A percentile compares a stretch with the other conserved stretches of the same genome.
These are phyloP conservation scores for Ceratonia siliqua DNA, from an alignment of 306 rosid species.

Conservation along the genomic window DNA sequence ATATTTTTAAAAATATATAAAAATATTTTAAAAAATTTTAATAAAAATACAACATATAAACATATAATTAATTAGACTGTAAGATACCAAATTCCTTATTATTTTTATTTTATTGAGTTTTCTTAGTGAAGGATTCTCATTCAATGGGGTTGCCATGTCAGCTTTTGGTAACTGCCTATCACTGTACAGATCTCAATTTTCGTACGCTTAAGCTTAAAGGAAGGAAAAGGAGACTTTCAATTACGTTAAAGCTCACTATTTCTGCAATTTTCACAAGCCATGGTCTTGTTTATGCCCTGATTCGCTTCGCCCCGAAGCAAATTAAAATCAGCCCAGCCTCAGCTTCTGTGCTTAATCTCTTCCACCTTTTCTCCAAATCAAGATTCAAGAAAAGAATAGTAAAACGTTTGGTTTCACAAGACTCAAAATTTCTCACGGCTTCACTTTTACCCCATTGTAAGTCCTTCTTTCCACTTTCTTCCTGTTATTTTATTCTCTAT, in stretches of 20 bases:
- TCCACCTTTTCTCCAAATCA: neutral
- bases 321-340: too few relatives aligned
- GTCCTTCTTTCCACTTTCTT: neutral
- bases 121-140: too few relatives aligned
- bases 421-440: neutral
- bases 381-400: too few relatives aligned
- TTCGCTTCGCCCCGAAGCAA: too few relatives aligned
- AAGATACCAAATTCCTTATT: too few relatives aligned
- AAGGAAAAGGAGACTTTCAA: neutral
- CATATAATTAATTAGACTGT: too few relatives aligned
- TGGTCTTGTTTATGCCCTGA: neutral
- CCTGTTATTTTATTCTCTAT: neutral
- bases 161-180: neutral
- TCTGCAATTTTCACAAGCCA: neutral
- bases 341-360: neutral
- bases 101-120: too few relatives aligned
- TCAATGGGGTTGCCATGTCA: neutral
- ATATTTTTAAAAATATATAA: too few relatives aligned
- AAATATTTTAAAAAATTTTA: too few relatives aligned
- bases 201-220: neutral
- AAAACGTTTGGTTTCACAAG: neutral
- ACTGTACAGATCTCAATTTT: neutral
- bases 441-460: neutral
- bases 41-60: too few relatives aligned
- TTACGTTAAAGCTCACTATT: neutral